Percentiles rank a stretch among this genome's conserved stretches.
Evolutionary conservation across 495 filamentous ascomycete genomes (phyloP).

Genomic region (Xylaria venustula): DNA sequence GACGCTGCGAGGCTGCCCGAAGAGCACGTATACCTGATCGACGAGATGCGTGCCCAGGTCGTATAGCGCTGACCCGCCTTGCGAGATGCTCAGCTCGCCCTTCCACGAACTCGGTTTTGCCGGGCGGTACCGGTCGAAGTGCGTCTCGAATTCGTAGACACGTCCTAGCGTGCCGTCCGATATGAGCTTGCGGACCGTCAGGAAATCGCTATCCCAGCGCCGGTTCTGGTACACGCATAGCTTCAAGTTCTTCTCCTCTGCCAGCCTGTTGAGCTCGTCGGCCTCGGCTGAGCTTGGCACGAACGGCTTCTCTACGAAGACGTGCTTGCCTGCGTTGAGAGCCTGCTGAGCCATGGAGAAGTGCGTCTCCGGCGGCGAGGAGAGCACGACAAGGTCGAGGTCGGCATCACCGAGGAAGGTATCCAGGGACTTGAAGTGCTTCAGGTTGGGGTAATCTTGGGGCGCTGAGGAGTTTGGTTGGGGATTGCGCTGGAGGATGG

Average conservation of each 20-base stretch:
- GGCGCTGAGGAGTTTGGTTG: conserved; percentile 47
- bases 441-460: conserved; percentile 66
- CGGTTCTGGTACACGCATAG: conserved; percentile 90
- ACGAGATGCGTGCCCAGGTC: conserved; percentile 84
- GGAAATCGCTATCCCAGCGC: conserved; percentile 81
- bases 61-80: conserved; percentile 72
- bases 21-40: conserved; percentile 76
- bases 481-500: conserved; percentile 70
- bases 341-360: conserved; percentile 63
- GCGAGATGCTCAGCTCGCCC: conserved; percentile 52
- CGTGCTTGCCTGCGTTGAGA: conserved; percentile 74
- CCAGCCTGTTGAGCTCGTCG: conserved; percentile 62
- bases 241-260: conserved; percentile 57
- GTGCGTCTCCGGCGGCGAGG: conserved; percentile 75
- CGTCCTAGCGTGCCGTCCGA: conserved; percentile 57
- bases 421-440: conserved; percentile 60
- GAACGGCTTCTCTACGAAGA: conserved; percentile 90
- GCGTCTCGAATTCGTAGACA: conserved; percentile 76
- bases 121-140: conserved; percentile 79
- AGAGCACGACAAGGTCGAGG: conserved; percentile 72
- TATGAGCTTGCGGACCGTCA: conserved; percentile 66
- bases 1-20: conserved; percentile 70
- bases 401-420: conserved; percentile 63
- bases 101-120: conserved; percentile 64
- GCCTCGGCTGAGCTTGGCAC: conserved; percentile 72